These are phyloP conservation scores for Nakazawaea peltata DNA, from an alignment of 805 yeast genomes.

Conservation along the genomic window DNA sequence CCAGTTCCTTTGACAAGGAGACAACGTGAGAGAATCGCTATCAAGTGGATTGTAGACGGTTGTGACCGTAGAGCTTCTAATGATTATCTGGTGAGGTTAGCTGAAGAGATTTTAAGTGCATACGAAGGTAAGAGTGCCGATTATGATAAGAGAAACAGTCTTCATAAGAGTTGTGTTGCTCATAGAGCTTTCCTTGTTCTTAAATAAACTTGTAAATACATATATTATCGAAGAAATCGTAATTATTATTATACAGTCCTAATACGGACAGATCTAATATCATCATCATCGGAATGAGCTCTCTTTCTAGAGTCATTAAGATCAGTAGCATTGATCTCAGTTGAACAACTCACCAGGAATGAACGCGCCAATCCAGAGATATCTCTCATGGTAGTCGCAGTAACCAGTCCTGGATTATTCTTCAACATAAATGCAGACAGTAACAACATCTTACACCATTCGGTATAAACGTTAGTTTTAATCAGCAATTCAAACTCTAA, in stretches of 20 bases:
- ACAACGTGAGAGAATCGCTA: conserved; percentile 82
- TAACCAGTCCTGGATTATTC: no score
- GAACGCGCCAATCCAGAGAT: no score
- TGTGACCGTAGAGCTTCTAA: conserved; percentile 70
- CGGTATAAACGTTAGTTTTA: conserved; percentile 12
- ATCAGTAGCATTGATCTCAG: no score
- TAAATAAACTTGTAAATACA: conserved; percentile 7
- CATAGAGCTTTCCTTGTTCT: conserved; percentile 73
- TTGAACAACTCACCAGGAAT: no score
- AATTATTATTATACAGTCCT: no score
- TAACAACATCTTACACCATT: conserved; percentile 8
- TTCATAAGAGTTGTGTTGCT: conserved; percentile 82
- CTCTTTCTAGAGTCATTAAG: background rate
- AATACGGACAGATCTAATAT: no score
- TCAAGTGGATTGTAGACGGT: conserved; percentile 85
- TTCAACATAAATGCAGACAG: conserved; percentile 8
- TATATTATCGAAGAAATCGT: no score
- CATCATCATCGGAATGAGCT: no score
- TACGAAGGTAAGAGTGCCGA: conserved; percentile 73
- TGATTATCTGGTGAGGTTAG: conserved; percentile 80
- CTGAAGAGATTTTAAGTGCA: conserved; percentile 81
- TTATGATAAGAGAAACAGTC: conserved; percentile 71
- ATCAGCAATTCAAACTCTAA: conserved; percentile 54
- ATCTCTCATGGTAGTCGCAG: no score
- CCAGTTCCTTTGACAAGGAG: conserved; percentile 79